These are phyloP conservation scores for Strobilomyces confusus DNA, from an alignment of 768 basidiomycete genomes.

Conservation along the genomic window DNA sequence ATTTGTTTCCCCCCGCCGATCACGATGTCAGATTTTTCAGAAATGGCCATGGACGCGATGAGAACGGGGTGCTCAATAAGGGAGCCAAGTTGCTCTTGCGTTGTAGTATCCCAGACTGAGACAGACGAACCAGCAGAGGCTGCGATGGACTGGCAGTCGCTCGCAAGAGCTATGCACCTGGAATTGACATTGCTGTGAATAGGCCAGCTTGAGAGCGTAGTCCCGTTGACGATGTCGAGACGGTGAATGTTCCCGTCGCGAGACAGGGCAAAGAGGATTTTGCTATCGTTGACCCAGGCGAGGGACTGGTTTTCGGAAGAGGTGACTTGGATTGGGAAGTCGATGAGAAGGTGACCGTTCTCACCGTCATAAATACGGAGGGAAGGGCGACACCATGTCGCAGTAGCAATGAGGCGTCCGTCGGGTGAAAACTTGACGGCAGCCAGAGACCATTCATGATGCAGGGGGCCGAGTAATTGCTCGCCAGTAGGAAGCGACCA, in stretches of 20 bases:
- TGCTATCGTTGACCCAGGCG: slow-evolving; percentile 7
- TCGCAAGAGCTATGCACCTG: slow-evolving; percentile 2
- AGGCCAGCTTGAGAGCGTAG: background rate
- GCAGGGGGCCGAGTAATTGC: background rate
- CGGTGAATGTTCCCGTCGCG: background rate
- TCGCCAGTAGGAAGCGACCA: background rate
- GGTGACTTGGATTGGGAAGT: slow-evolving; percentile 4
- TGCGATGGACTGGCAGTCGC: slow-evolving; percentile 3
- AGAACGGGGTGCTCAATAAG: slow-evolving; percentile 1
- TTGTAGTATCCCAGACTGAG: slow-evolving; percentile 10
- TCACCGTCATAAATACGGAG: slow-evolving; percentile 5
- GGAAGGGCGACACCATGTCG: background rate
- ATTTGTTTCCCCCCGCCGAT: slow-evolving; percentile 3
- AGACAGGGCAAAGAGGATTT: slow-evolving; percentile 7
- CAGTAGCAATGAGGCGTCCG: slow-evolving; percentile 3
- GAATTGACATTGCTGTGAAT: background rate
- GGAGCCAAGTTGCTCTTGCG: slow-evolving; percentile 5
- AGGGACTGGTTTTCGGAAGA: slow-evolving; percentile 7
- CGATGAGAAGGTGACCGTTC: background rate
- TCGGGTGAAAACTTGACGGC: slow-evolving; percentile 10
- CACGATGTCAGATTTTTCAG: background rate
- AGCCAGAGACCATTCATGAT: slow-evolving; percentile 3
- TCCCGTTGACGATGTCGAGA: background rate
- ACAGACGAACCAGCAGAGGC: slow-evolving; percentile 5
- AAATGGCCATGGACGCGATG: slow-evolving; percentile 6